Base-by-base conservation (phyloP, 495 filamentous ascomycete species). In the Cercophora newfieldiana region DNA sequence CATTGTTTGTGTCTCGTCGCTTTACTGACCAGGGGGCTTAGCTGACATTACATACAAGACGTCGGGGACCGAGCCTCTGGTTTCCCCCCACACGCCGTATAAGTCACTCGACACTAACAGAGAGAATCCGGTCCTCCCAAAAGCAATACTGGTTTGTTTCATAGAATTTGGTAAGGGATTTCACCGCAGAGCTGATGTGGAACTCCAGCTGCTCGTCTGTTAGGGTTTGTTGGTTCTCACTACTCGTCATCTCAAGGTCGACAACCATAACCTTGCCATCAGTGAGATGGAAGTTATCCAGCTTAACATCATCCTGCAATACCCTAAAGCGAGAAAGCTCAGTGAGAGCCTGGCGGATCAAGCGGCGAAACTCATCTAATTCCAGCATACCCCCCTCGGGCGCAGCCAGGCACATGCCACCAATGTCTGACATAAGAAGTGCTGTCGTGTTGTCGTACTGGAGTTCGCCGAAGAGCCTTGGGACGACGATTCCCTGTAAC, bases 101-200 rank as follows among this genome's bases (percentile, higher is more conserved):
- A 51, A 28, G n/a, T 61, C 24, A 61, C 24, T 61, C 33, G 47
- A 61, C 59, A 61, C 59, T 47, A 61, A 63, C 61, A 54, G 48
- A 54, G 61, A 63, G 61, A 63, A 63, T 55, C 61, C 50, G 29
- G 51, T 64, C 62, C 62, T 64, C 62, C 62, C 53, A 64, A 30
- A 64, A 64, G 62, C 62, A 64, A 64, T 64, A 58, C 62, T 64
- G 62, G 51, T 64, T 64, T n/a, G 48, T 25, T 58, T 64, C 37
- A 49, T 64, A 58, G 21, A 25, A 64, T 30, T 58, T 30, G 53
- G 62, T 21, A 37, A 64, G 62, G 62, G 21, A 58, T 57, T 64
- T 37, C 62, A 64, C 62, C 28, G 53, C 62, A 49, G 19, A 56
- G 31, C 58, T 30, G 30, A 64, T 57, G 51, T 37, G 29, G 50